Evolutionary conservation across 495 filamentous ascomycete species (phyloP).

Genomic region (Mytilinidion resinicola): DNA sequence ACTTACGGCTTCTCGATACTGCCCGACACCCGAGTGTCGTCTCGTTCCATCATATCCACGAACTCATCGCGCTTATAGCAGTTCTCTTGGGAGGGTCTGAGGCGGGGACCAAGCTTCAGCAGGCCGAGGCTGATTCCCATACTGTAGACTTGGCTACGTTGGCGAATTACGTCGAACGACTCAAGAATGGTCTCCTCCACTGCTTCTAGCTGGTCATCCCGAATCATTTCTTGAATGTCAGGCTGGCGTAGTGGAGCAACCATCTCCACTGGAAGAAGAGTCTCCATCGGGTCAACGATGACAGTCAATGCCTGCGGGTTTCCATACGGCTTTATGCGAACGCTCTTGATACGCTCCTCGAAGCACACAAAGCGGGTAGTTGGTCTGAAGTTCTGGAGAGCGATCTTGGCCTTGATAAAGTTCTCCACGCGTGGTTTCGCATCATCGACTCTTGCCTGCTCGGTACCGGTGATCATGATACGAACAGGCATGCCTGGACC

Average conservation of each 20-base stretch:
- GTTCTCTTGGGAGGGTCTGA: no score
- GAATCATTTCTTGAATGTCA: neutral
- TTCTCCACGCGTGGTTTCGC: neutral
- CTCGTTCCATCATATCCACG: no score
- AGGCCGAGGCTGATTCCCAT: no score
- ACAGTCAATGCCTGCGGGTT: neutral
- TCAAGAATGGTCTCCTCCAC: no score
- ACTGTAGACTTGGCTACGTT: no score
- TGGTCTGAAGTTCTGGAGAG: neutral
- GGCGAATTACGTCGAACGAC: no score
- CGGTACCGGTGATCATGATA: neutral
- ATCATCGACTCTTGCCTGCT: neutral
- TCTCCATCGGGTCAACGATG: neutral
- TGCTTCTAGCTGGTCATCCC: no score
- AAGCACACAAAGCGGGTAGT: neutral
- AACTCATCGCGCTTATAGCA: no score
- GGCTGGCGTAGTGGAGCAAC: neutral
- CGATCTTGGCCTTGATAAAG: neutral
- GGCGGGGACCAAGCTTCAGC: no score
- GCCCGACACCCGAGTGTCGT: no score
- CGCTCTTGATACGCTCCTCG: neutral
- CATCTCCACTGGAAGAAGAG: neutral
- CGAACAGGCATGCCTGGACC: neutral
- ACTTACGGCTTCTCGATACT: no score
- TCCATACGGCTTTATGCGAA: neutral